Base-by-base conservation (phyloP, 352 stramenopile species). In the Phytophthora pinifolia region DNA sequence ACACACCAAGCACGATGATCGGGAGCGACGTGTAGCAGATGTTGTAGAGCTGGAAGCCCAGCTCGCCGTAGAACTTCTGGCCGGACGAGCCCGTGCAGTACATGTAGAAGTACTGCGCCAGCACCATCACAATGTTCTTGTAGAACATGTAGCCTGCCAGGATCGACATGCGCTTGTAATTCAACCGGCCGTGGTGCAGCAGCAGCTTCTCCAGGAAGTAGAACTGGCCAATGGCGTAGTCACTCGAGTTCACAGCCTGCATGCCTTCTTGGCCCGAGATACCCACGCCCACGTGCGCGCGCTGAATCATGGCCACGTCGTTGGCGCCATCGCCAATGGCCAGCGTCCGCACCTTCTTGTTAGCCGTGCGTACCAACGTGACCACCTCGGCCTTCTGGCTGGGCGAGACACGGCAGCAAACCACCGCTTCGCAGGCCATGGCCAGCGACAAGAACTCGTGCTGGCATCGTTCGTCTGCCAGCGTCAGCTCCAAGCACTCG, bases 151-250 rank as follows among this genome's bases (percentile, higher is more conserved):
- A 99, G 6, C 97, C 80, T 17, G 97, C 84, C 17, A 98, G 75
- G 46, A 91, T 94, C 20, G 83, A 85, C 71, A 98, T 96, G 41
- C 97, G 94, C 57, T 95, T 92, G 67, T 99, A 99, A 72, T 98
- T 98, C 81, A 96, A 93, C 29, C 97, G 86, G 12, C 97, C 97
- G 67, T 99, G 97, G 56, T 98, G 92, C 34, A 99, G 74, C 49
- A 99, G 59, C 6, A 99, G 82, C 54, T 89, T 78, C 70, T 98
- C 76, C 17, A 99, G 67, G 47, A 83, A 98, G 92, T 70, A 84
- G 60, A 99, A 99, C 71, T 99, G 96, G 12, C 82, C 94, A 46
- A 99, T 98, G 4, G 96, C 90, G 70, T 98, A 99, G 69, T 99
- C 97, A 38, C 94, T 86, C 22, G 75, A 94, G 70, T 99, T 99